phyloP scores from a whole-genome alignment of 257 asterid species.

The Solanum sitiens region DNA sequence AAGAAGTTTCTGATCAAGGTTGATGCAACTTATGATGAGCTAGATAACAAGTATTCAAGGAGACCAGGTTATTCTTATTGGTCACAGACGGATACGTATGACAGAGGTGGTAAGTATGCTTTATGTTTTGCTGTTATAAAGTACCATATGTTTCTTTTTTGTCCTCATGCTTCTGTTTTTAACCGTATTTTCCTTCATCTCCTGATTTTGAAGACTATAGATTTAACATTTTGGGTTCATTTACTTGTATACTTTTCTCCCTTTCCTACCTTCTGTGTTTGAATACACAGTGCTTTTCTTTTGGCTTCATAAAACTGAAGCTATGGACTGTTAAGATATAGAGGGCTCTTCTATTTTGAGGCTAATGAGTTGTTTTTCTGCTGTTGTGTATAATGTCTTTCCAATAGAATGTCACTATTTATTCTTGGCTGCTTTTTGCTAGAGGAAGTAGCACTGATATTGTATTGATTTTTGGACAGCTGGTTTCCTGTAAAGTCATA shows the following conservation, averaged over 20 bases:
- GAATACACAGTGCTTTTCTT: background rate
- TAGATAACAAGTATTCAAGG: conserved; percentile 93
- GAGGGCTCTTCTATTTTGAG: background rate
- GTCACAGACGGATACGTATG: conserved; percentile 89
- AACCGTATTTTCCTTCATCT: background rate
- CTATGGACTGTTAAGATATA: background rate
- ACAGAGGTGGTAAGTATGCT: conserved; percentile 74
- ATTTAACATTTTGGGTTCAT: background rate
- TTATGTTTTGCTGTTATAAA: background rate
- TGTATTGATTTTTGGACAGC: background rate
- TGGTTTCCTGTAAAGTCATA: background rate
- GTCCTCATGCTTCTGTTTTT: background rate
- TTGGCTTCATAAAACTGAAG: background rate
- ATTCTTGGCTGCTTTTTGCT: background rate
- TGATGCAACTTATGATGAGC: conserved; percentile 18
- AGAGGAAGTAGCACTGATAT: background rate
- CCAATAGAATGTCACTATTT: background rate
- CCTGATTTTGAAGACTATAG: background rate
- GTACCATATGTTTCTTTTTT: background rate
- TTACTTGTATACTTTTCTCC: background rate
- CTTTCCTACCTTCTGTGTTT: background rate
- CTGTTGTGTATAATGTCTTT: background rate
- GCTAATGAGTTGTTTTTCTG: background rate
- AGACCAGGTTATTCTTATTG: conserved; percentile 87
- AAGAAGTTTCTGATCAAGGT: conserved; percentile 14